Conservation (phyloP, 2,329 filamentous ascomycete genomes). For the Fusarium aywerte region DNA sequence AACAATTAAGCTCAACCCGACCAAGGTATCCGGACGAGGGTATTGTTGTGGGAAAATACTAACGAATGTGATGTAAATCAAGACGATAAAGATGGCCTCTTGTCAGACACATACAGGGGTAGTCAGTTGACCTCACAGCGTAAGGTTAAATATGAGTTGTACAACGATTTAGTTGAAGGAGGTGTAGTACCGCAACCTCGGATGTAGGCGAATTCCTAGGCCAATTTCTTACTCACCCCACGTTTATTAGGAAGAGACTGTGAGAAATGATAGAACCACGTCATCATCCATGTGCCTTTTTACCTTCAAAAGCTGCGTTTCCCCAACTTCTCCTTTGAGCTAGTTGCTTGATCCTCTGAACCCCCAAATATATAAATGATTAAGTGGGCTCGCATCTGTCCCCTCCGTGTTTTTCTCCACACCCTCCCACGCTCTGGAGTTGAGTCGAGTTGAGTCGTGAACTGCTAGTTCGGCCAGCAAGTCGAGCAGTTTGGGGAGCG, state of each 20-base stretch:
- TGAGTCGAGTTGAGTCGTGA: not conserved
- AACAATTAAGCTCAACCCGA: not conserved
- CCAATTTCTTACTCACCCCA: constrained; percentile 10
- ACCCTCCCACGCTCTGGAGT: constrained; percentile 17
- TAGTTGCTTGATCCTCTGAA: not conserved
- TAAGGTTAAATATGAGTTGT: constrained; percentile 9
- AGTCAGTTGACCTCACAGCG: constrained; percentile 27
- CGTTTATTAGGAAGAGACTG: constrained; percentile 6
- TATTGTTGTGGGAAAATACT: not conserved
- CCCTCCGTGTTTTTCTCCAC: constrained; percentile 19
- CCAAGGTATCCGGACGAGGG: too few species aligned
- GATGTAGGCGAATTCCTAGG: constrained; percentile 3
- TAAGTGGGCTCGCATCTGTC: constrained; percentile 12
- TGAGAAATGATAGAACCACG: constrained; percentile 1
- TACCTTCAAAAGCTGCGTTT: not conserved
- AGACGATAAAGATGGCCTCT: not conserved
- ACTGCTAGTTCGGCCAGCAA: constrained; percentile 14
- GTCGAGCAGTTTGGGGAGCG: constrained; percentile 3
- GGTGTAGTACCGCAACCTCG: not conserved
- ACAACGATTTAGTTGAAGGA: constrained; percentile 11
- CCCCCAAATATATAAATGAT: constrained; percentile 27
- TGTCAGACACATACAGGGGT: constrained; percentile 5
- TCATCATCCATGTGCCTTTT: not conserved
- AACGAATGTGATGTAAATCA: not conserved
- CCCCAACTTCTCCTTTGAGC: constrained; percentile 20